phyloP scores from a whole-genome alignment of 306 rosid genomes.

The Sicyos baderoa region DNA sequence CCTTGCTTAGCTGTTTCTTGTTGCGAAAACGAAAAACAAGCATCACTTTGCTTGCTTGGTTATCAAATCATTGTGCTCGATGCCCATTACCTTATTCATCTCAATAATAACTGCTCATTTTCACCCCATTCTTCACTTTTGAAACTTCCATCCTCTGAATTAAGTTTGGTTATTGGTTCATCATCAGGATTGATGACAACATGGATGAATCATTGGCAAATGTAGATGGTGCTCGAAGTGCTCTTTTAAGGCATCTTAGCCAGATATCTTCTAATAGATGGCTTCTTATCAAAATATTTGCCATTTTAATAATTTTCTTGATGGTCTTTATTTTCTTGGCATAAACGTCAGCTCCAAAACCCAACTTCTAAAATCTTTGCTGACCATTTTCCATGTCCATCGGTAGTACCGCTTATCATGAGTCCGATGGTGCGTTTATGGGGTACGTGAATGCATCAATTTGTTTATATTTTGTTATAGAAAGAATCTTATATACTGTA shows the following conservation, averaged over 20 bases:
- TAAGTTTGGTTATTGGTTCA: constrained; percentile 15
- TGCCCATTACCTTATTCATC: background rate
- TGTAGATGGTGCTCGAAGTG: constrained; percentile 82
- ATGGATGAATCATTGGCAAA: constrained; percentile 87
- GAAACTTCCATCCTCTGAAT: constrained; percentile 12
- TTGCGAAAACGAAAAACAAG: too few relatives aligned
- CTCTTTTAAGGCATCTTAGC: constrained; percentile 78
- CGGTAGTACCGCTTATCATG: background rate
- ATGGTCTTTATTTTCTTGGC: constrained; percentile 74
- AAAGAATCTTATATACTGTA: background rate
- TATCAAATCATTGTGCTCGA: background rate
- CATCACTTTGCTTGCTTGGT: background rate
- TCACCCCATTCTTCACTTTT: background rate
- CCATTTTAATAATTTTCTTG: constrained; percentile 57
- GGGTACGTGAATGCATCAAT: background rate
- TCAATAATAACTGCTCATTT: background rate
- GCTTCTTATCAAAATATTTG: constrained; percentile 85
- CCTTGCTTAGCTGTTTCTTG: constrained; percentile 21
- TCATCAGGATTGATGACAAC: constrained; percentile 79
- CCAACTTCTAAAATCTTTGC: constrained; percentile 21
- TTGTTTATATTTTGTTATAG: background rate
- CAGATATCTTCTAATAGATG: constrained; percentile 78
- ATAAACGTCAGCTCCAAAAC: constrained; percentile 25
- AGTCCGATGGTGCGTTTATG: background rate
- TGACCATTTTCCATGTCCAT: constrained; percentile 14